Base-by-base conservation (phyloP, 148 eudicot species). In the Dianthus caryophyllus region DNA sequence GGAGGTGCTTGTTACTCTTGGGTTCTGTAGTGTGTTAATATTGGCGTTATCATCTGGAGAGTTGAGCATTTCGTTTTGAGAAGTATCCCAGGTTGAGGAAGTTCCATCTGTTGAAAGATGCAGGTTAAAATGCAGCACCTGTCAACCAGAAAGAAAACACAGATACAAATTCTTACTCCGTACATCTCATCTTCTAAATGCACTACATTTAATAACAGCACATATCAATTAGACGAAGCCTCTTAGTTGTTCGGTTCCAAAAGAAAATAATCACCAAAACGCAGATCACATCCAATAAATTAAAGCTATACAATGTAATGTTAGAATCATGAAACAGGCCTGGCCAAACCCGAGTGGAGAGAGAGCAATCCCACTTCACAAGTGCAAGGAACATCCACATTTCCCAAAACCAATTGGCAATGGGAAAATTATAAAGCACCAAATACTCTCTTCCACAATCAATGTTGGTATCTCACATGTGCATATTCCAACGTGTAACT, bases 81-180 rank as follows among this genome's bases (percentile, higher is more conserved):
- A 74, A 20, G 56, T 69, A 38, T 56, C 66, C 51, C 76, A 9
- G 61, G 64, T 57, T 11, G 84, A 73, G 47, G 85, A 81, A 24
- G 59, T 54, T 46, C 69, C 79, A 72, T 78, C 83, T 1, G 67
- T 52, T 39, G 93, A 87, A 68, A 88, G 79, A 77, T 80, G 82
- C 44, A 87, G 82, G 68, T 77, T 80, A 62, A 84, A 84, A 39
- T 73, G 80, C 24, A 74, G 71, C 59, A 80, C 90, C 96, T 88
- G 84, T 64, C 36, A 49, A 59, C 51, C 59, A 71, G 64, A 67
- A 22, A 9, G 29, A 22, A 36, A 57, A 39, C 17, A 46, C 5
- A 41, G 30, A 46, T 58, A 20, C 64, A 15, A 46, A 46, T 26
- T 29, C 54, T 18, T 20, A 29, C 14, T 18, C 11, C 18, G 6